phyloP scores from a whole-genome alignment of 139 green algal species.

The Chara braunii region DNA sequence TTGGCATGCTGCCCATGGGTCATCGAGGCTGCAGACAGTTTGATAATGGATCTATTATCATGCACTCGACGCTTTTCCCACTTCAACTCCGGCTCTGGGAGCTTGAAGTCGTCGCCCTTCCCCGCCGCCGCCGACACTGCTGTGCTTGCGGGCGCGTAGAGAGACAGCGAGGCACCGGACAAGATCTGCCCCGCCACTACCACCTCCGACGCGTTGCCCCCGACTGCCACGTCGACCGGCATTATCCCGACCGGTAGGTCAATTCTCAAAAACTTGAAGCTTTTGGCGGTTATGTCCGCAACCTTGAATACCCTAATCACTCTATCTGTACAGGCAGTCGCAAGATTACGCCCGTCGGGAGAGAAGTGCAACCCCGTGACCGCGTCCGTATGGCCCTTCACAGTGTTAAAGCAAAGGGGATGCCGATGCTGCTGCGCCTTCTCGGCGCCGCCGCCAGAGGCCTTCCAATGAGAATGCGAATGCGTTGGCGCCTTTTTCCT shows the following conservation, averaged over 20 bases:
- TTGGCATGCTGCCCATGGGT: conserved; percentile 7
- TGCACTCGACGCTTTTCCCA: conserved; percentile 16
- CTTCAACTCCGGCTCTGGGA: conserved; percentile 26
- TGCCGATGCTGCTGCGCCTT: conserved; percentile 2
- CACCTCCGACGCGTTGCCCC: background rate
- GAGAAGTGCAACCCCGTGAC: conserved; percentile 27
- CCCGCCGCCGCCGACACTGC: conserved; percentile 9
- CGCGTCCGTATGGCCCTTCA: conserved; percentile 33
- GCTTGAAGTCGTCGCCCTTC: conserved; percentile 36
- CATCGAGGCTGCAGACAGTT: background rate
- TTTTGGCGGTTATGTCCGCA: conserved; percentile 34
- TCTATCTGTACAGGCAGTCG: conserved; percentile 33
- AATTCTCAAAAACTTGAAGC: conserved; percentile 29
- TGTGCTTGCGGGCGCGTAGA: conserved; percentile 1
- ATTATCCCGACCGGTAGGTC: background rate
- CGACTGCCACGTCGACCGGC: background rate
- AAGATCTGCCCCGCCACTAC: background rate
- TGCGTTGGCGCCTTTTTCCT: too few species aligned
- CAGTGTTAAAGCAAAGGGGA: conserved; percentile 26
- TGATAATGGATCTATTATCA: conserved; percentile 24
- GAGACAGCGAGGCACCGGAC: background rate
- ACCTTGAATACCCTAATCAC: conserved; percentile 39
- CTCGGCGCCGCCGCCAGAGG: too few species aligned
- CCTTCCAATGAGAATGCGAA: too few species aligned
- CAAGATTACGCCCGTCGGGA: conserved; percentile 12